Conservation (phyloP, 805 yeast species). For the Teunomyces atbi region DNA sequence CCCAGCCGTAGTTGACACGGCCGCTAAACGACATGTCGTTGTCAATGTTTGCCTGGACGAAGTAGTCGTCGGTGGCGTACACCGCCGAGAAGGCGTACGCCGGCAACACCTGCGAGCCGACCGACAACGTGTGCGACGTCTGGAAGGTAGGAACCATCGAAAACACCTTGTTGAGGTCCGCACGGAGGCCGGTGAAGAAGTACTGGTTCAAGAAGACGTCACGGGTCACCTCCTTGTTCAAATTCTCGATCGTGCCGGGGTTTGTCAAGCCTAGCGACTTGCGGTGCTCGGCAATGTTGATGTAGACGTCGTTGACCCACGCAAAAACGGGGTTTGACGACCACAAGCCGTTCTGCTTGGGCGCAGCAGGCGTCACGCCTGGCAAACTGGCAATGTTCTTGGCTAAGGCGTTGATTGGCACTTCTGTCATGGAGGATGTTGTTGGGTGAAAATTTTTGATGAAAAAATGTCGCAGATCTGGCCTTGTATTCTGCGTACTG, state of each 20-base stretch:
- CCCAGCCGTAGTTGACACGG: slow-evolving; percentile 90
- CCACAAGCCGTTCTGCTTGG: slow-evolving; percentile 63
- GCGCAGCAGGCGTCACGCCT: slow-evolving; percentile 51
- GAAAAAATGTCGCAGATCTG: no score
- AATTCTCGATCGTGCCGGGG: slow-evolving; percentile 76
- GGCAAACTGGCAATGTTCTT: slow-evolving; percentile 59
- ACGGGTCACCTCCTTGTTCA: slow-evolving; percentile 70
- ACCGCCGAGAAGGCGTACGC: slow-evolving; percentile 89
- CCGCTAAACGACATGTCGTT: slow-evolving; percentile 83
- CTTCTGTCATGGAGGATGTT: slow-evolving; percentile 19
- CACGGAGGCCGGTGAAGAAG: slow-evolving; percentile 92
- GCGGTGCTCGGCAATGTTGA: slow-evolving; percentile 72
- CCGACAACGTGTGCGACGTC: slow-evolving; percentile 87
- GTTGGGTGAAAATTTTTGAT: background rate
- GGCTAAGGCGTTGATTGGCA: slow-evolving; percentile 59
- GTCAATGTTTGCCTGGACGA: slow-evolving; percentile 90
- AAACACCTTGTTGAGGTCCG: slow-evolving; percentile 92
- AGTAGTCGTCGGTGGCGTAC: slow-evolving; percentile 80
- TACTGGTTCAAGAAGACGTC: slow-evolving; percentile 89
- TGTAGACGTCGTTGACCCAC: slow-evolving; percentile 73
- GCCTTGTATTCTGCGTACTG: no score
- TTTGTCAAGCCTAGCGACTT: slow-evolving; percentile 75
- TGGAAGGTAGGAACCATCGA: slow-evolving; percentile 93
- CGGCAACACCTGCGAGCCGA: slow-evolving; percentile 83
- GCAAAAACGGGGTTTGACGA: slow-evolving; percentile 80